These are phyloP conservation scores for Phytophthora ohioensis DNA, from an alignment of 352 stramenopile species.

Conservation along the genomic window DNA sequence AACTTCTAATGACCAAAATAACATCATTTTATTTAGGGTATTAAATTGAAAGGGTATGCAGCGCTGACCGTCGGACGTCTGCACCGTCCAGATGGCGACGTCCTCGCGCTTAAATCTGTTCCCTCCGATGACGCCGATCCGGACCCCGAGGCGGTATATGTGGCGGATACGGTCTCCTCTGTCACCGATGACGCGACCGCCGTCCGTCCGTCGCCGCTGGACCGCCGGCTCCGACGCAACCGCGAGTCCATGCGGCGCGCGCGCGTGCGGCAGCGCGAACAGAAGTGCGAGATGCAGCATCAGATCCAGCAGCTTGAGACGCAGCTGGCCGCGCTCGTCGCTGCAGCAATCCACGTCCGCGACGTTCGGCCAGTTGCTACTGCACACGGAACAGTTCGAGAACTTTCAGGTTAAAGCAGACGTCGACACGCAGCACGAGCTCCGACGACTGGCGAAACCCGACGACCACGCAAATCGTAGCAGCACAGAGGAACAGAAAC, in stretches of 20 bases:
- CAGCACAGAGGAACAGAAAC: slow-evolving; percentile 6
- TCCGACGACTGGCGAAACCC: slow-evolving; percentile 7
- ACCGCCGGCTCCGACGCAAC: slow-evolving; percentile 48
- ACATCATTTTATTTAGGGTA: too few species aligned
- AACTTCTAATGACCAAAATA: too few species aligned
- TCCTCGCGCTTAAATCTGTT: not conserved
- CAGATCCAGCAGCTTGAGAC: slow-evolving; percentile 44
- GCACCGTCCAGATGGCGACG: too few species aligned
- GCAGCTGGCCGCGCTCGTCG: slow-evolving; percentile 33
- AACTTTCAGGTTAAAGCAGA: slow-evolving; percentile 32
- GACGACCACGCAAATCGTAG: slow-evolving; percentile 6
- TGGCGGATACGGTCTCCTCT: not conserved
- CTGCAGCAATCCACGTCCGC: slow-evolving; percentile 13
- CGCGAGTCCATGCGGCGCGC: slow-evolving; percentile 58
- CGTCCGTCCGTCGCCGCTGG: slow-evolving; percentile 19
- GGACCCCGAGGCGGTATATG: not conserved
- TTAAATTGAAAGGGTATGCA: too few species aligned
- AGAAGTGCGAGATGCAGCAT: slow-evolving; percentile 36
- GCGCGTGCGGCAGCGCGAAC: slow-evolving; percentile 36
- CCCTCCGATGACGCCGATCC: not conserved
- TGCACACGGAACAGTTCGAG: slow-evolving; percentile 37
- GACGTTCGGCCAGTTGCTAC: slow-evolving; percentile 31
- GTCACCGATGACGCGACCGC: not conserved
- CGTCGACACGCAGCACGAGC: slow-evolving; percentile 21
- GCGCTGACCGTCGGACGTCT: too few species aligned